Evolutionary conservation across 768 basidiomycete species (phyloP), one percentile per base, ranked within the genome.

Genomic region (Suillus fuscotomentosus): DNA sequence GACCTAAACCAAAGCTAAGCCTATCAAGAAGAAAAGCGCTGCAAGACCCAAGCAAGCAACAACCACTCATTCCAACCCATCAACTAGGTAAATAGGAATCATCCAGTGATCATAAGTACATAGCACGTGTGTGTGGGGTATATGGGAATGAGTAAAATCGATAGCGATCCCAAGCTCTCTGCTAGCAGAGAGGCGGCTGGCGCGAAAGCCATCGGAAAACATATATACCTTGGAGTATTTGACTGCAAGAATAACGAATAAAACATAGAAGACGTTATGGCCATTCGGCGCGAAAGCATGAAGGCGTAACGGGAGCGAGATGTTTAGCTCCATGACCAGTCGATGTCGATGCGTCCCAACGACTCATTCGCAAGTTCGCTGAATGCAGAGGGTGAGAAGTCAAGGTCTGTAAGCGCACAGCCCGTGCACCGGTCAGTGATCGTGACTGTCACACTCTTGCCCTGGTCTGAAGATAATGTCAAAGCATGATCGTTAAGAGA

Each of bases 351-450:
- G 65, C 88, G 87, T 14, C 91, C 91, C 11, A 82, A 48, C 42
- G 69, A 57, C 15, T 60, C 51, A 63, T 68, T 65, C 1, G 88
- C 84, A 47, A 92, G 79, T 8, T 66, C 0, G 0, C 68, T 6
- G 75, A 92, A 92, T 10, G 88, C 88, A 8, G 75, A 1, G 7
- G 84, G 86, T 13, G 88, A 86, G 66, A 92, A 81, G 75, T 92
- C 89, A 65, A 92, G 82, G 71, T 84, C 81, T 57, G 72, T 79
- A 9, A 74, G 0, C 0, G 65, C 66, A 67, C 91, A 94, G 14
- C 71, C 88, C 0, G 60, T 71, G 71, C 92, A 93, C 24, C 90
- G 81, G 73, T 94, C 92, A 6, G 79, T 81, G 67, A 91, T 71
- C 0, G 73, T 71, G 24, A 89, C 84, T 0, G 72, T 76, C 59